phyloP scores from a whole-genome alignment of 192 early-diverging fungal species.

The Dimargaris verticillata region DNA sequence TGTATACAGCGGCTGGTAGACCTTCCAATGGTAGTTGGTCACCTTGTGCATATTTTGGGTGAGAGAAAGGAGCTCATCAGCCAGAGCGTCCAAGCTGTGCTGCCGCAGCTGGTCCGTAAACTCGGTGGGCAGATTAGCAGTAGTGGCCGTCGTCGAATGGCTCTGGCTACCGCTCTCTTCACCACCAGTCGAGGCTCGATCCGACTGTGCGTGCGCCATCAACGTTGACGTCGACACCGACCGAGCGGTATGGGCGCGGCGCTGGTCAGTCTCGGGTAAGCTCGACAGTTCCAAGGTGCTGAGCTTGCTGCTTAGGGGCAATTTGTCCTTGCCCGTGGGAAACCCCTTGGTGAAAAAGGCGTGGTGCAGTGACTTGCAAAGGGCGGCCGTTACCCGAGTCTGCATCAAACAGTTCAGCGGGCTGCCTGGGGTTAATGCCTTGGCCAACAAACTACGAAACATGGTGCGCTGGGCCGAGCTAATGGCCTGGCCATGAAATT shows the following conservation, averaged over 20 bases:
- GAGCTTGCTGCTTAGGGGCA: neutral
- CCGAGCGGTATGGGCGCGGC: neutral
- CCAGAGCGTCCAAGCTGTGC: neutral
- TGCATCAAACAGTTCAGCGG: neutral
- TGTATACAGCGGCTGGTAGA: conserved; percentile 1
- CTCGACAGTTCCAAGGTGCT: neutral
- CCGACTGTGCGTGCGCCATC: neutral
- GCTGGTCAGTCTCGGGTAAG: neutral
- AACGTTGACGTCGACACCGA: neutral
- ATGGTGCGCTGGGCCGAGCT: neutral
- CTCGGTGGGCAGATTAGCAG: neutral
- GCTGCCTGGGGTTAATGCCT: neutral
- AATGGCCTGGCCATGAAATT: neutral
- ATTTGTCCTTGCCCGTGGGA: neutral
- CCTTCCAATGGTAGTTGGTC: conserved; percentile 9
- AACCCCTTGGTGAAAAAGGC: conserved; percentile 3
- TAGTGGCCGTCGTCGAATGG: neutral
- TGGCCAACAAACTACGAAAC: neutral
- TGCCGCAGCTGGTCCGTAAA: neutral
- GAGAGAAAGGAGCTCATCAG: neutral
- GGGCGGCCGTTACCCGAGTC: neutral
- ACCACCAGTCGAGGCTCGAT: neutral
- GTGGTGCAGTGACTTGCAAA: neutral
- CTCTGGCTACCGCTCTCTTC: neutral
- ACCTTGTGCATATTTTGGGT: conserved; percentile 6